Base-by-base conservation (phyloP, 2,329 filamentous ascomycete species). In the Blastomyces emzantsi region DNA sequence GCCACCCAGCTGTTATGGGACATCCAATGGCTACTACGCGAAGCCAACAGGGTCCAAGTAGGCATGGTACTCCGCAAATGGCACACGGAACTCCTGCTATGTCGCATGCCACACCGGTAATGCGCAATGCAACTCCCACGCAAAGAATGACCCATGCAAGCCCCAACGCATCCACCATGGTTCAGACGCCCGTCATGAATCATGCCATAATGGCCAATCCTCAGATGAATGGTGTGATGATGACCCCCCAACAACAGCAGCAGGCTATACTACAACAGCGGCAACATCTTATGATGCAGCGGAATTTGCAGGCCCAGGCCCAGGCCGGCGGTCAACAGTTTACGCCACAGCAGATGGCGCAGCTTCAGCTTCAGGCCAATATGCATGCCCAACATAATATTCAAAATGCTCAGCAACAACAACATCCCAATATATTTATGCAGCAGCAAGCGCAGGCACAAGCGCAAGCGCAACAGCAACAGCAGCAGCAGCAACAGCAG, bases 1-100 rank as follows among this genome's bases (percentile, higher is more conserved):
- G 73, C 45, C 79, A 81, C 67, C 77, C 79, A 5, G 76, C 72
- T 62, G 73, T 78, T 19, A 78, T 78, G 72, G 71, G 74, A 64
- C 76, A 78, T 64, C 73, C 76, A 8, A 81, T 81, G 79, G 75
- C 73, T 22, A 70, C 77, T 51, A 76, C 73, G 15, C 72, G 76
- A 61, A 80, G 78, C 64, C 76, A 79, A 60, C 77, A 79, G 71
- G 77, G 77, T 39, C 76, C 74, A 25, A 80, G 78, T 64, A 75
- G 77, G 62, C 75, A 81, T 64, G 78, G 79, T 13, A 81, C 79
- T 22, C 79, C 79, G 4, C 78, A 80, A 65, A 78, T 81, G 72
- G 71, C 74, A 8, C 76, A 80, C 59, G 75, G 77, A 51, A 80
- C 78, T 2, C 78, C 78, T 11, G 76, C 76, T 28, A 75, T 78